A percentile compares a stretch with the other conserved stretches of the same genome.
Conservation (phyloP, 2,329 filamentous ascomycete species). For the Microcera coccophila region DNA sequence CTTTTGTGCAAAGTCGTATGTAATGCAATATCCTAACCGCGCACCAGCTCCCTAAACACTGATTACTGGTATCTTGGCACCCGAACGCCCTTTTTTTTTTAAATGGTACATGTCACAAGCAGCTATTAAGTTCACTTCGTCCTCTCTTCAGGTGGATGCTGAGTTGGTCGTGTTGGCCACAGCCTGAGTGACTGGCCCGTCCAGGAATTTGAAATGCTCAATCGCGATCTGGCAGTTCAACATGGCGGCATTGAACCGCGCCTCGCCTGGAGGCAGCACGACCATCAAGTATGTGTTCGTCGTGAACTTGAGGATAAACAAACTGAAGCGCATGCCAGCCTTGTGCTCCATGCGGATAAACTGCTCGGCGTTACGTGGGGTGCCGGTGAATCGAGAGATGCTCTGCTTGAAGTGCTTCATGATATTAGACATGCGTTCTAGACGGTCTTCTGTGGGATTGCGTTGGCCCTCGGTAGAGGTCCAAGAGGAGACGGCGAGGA, state of each 20-base stretch:
- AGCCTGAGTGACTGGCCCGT: conserved; percentile 39
- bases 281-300: conserved; percentile 97
- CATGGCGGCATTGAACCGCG: conserved; percentile 83
- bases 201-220: conserved; percentile 70
- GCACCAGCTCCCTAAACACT: conserved; percentile 4
- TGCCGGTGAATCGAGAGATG: conserved; percentile 70
- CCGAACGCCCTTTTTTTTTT: conserved; percentile 25
- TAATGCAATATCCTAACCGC: neutral
- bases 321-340: conserved; percentile 72
- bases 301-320: conserved; percentile 93
- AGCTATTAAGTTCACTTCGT: neutral
- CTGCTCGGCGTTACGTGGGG: conserved; percentile 76
- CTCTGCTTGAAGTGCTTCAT: conserved; percentile 97
- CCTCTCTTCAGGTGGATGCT: neutral
- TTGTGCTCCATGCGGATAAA: conserved; percentile 80
- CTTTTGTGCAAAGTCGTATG: neutral
- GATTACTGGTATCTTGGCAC: conserved; percentile 26
- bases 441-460: conserved; percentile 89
- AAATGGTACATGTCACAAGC: too few species aligned
- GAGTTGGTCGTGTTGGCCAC: neutral
- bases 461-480: conserved; percentile 67
- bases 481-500: conserved; percentile 92
- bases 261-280: conserved; percentile 85
- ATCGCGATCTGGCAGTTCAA: conserved; percentile 86
- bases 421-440: conserved; percentile 92